Conservation (phyloP, 108 stramenopile genomes). For the Nannochloropsis salina region DNA sequence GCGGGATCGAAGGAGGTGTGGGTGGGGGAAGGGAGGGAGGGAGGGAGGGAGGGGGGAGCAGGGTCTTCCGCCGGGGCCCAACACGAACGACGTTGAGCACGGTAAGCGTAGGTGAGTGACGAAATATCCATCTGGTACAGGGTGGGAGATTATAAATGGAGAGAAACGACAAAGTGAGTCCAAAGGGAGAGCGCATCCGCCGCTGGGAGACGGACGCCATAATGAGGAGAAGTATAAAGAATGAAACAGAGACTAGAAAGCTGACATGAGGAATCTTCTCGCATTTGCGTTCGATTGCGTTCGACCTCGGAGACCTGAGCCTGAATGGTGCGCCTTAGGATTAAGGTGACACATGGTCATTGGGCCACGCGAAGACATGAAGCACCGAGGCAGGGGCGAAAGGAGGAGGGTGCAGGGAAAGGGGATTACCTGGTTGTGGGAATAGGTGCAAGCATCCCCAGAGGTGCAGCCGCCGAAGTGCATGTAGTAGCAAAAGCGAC, state of each 20-base stretch:
- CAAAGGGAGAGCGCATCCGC: no score
- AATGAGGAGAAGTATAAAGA: background rate
- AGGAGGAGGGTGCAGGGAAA: background rate
- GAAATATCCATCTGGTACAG: background rate
- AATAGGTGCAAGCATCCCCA: background rate
- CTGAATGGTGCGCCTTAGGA: background rate
- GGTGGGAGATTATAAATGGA: background rate
- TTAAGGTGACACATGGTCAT: background rate
- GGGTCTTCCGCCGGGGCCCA: background rate
- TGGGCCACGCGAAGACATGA: background rate
- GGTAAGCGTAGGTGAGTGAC: background rate
- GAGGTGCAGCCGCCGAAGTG: conserved; percentile 3
- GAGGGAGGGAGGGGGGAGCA: background rate
- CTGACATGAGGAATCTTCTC: no score
- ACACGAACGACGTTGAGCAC: background rate
- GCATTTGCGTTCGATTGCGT: no score
- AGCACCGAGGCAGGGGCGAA: background rate
- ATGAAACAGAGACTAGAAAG: background rate
- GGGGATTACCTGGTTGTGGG: background rate
- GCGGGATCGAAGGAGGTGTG: no score
- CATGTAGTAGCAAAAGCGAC: background rate
- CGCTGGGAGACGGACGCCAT: no score
- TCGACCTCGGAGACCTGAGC: no score
- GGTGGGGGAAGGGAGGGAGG: no score
- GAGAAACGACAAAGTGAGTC: background rate